These are phyloP conservation scores for Entophlyctis luteolus DNA, from an alignment of 192 early-diverging fungal genomes.

Conservation along the genomic window DNA sequence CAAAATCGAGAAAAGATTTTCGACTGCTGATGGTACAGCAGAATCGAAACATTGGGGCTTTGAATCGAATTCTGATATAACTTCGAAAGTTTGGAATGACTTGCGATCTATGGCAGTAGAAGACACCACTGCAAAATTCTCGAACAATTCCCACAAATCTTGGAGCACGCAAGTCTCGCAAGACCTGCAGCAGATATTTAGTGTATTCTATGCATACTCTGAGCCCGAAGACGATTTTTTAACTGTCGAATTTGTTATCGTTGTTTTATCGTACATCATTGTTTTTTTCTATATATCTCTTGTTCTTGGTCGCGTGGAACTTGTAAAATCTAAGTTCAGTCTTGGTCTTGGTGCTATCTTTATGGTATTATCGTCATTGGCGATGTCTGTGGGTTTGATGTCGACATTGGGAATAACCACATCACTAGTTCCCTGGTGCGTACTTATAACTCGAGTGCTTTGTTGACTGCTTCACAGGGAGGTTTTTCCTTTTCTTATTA, in stretches of 20 bases:
- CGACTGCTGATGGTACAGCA: background rate
- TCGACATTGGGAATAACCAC: slow-evolving; percentile 54
- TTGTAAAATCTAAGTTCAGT: slow-evolving; percentile 74
- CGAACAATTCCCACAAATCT: background rate
- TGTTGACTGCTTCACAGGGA: slow-evolving; percentile 44
- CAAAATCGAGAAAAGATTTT: background rate
- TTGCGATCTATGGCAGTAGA: slow-evolving; percentile 34
- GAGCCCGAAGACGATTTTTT: background rate
- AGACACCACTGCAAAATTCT: background rate
- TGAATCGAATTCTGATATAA: background rate
- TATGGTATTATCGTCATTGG: slow-evolving; percentile 59
- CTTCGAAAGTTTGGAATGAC: slow-evolving; percentile 41
- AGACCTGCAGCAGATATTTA: slow-evolving; percentile 31
- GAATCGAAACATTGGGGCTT: background rate
- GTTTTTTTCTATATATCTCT: slow-evolving; percentile 69
- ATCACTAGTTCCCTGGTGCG: slow-evolving; percentile 64
- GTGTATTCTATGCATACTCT: slow-evolving; percentile 36
- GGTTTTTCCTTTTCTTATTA: slow-evolving; percentile 65
- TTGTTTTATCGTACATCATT: slow-evolving; percentile 56
- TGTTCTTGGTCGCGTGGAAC: slow-evolving; percentile 59
- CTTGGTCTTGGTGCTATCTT: slow-evolving; percentile 65
- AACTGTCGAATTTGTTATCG: slow-evolving; percentile 34
- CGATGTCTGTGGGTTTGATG: slow-evolving; percentile 65
- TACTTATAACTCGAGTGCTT: background rate
- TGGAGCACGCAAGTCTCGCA: slow-evolving; percentile 4